These are phyloP conservation scores for Dendrocalamus latiflorus DNA, from an alignment of 202 grass and related monocot species.

Conservation along the genomic window DNA sequence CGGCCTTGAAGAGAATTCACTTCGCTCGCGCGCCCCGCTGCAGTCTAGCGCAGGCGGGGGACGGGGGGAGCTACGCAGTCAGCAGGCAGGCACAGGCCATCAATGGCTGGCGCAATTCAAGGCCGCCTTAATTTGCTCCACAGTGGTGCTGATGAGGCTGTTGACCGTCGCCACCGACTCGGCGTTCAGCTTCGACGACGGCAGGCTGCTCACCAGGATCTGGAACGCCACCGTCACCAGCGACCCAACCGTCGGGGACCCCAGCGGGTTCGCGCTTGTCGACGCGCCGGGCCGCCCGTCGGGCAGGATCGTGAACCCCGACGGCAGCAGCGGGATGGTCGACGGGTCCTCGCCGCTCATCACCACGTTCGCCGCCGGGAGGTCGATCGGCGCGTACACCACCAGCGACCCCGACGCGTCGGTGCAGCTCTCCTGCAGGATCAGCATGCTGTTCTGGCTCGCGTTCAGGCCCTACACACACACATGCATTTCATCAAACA, in stretches of 20 bases:
- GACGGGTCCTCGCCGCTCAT: constrained; percentile 91
- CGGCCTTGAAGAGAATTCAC: constrained; percentile 47
- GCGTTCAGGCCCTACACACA: constrained; percentile 54
- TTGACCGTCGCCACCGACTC: constrained; percentile 78
- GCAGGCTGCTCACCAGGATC: constrained; percentile 86
- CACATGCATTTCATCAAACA: not conserved
- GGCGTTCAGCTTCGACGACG: constrained; percentile 79
- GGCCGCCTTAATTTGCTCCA: constrained; percentile 91
- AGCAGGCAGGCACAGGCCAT: not conserved
- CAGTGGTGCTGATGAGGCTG: constrained; percentile 77
- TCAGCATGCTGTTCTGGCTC: constrained; percentile 85
- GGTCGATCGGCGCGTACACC: constrained; percentile 70
- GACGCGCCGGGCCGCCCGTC: constrained; percentile 41
- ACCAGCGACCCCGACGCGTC: constrained; percentile 67
- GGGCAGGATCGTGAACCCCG: constrained; percentile 69
- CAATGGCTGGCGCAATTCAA: constrained; percentile 71
- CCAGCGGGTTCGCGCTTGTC: constrained; percentile 30
- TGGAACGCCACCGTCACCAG: constrained; percentile 78
- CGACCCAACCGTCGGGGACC: constrained; percentile 17
- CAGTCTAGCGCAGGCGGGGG: not conserved
- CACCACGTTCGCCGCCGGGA: constrained; percentile 69
- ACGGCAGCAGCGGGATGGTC: constrained; percentile 62
- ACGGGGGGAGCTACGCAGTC: not conserved
- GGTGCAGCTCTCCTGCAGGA: constrained; percentile 90
- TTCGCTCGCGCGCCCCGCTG: constrained; percentile 6